Conservation (phyloP, 2,329 filamentous ascomycete genomes). For the Neocucurbitaria cava region DNA sequence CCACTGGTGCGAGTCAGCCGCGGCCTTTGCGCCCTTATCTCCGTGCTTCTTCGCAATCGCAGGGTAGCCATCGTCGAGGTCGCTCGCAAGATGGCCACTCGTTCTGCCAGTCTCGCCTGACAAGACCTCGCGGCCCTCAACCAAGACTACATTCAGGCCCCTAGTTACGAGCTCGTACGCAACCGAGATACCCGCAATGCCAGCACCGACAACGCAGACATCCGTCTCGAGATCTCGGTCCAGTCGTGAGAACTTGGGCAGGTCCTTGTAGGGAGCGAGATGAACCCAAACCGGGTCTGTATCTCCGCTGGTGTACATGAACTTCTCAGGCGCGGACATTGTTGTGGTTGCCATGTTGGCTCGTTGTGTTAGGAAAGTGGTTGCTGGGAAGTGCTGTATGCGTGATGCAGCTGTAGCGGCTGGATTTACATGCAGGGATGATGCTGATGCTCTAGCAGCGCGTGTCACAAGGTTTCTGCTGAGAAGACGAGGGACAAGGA, state of each 20-base stretch:
- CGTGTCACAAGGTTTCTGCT: constrained; percentile 9
- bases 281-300: constrained; percentile 63
- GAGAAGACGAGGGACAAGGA: constrained; percentile 17
- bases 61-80: constrained; percentile 61
- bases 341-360: constrained; percentile 23
- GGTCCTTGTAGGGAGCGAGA: constrained; percentile 53
- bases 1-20: constrained; percentile 63
- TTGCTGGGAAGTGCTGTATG: neutral
- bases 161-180: constrained; percentile 62
- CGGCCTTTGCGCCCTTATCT: constrained; percentile 55
- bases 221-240: constrained; percentile 55
- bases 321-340: constrained; percentile 39
- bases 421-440: constrained; percentile 4
- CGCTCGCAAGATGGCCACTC: constrained; percentile 62
- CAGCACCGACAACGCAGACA: constrained; percentile 60
- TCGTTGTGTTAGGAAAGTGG: constrained; percentile 6
- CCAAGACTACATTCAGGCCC: constrained; percentile 58
- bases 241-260: constrained; percentile 55
- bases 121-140: constrained; percentile 63
- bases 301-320: constrained; percentile 57
- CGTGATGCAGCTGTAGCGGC: constrained; percentile 2
- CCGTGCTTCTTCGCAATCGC: constrained; percentile 62
- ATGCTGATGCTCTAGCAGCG: constrained; percentile 1
- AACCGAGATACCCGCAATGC: constrained; percentile 60
- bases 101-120: constrained; percentile 63